Evolutionary conservation across 1,284 basidiomycete genomes (phyloP).

Genomic region (Trametes hirsuta): DNA sequence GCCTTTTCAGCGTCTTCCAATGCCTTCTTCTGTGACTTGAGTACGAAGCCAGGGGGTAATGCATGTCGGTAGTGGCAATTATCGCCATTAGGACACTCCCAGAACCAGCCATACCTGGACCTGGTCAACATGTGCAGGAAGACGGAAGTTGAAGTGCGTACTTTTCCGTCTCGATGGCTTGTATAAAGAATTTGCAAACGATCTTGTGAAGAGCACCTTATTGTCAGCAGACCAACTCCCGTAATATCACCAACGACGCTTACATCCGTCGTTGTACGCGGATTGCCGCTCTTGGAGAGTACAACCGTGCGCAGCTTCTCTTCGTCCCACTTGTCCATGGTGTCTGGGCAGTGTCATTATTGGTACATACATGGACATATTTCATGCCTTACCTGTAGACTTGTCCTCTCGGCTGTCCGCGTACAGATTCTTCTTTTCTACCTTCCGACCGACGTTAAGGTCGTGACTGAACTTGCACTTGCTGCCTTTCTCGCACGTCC

Average conservation of each 20-base stretch:
- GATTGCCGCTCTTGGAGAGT: conserved; percentile 88
- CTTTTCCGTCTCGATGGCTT: conserved; percentile 94
- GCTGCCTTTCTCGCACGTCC: conserved; percentile 85
- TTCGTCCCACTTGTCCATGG: conserved; percentile 99
- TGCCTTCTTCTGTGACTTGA: conserved; percentile 91
- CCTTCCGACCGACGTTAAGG: conserved; percentile 85
- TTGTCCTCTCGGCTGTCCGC: conserved; percentile 87
- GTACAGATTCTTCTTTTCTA: conserved; percentile 97
- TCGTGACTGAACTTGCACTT: conserved; percentile 99
- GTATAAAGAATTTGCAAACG: conserved; percentile 96
- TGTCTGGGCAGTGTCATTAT: conserved; percentile 57
- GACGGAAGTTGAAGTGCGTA: conserved; percentile 38
- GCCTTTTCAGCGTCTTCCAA: conserved; percentile 86
- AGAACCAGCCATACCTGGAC: conserved; percentile 87
- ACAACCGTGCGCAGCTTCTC: conserved; percentile 90
- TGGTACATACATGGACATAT: conserved; percentile 10
- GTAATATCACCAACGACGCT: conserved; percentile 30
- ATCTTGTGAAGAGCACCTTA: conserved; percentile 55
- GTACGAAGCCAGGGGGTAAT: conserved; percentile 92
- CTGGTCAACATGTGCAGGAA: background rate
- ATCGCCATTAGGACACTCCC: conserved; percentile 87
- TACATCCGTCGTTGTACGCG: conserved; percentile 90
- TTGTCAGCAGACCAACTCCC: background rate
- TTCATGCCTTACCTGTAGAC: conserved; percentile 57
- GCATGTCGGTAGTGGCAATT: conserved; percentile 96